Evolutionary conservation across 139 green algal species (phyloP).

Genomic region (Chlorella vulgaris): DNA sequence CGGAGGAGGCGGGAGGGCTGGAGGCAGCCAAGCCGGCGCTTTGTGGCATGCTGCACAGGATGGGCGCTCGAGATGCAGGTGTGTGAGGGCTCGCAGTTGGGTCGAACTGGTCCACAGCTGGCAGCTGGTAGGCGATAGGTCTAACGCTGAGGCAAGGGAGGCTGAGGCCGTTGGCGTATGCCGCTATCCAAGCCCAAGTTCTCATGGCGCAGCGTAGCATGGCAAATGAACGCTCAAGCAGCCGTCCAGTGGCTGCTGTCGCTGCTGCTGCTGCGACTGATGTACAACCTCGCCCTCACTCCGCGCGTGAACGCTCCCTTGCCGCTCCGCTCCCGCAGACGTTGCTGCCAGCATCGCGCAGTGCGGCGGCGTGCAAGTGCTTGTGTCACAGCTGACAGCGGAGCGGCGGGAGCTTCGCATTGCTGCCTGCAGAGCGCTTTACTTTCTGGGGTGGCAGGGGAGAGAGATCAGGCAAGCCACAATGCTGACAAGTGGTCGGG

Average conservation of each 20-base stretch:
- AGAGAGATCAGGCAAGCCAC: not conserved
- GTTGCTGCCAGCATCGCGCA: slow-evolving; percentile 11
- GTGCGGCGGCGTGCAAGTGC: slow-evolving; percentile 4
- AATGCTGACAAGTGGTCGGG: too few relatives aligned
- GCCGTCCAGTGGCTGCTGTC: too few relatives aligned
- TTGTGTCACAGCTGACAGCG: not conserved
- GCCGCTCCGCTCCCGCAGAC: not conserved
- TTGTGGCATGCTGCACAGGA: slow-evolving; percentile 13
- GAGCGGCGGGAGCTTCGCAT: not conserved
- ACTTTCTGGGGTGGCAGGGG: slow-evolving; percentile 14
- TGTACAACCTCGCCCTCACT: too few relatives aligned
- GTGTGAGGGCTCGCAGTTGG: too few relatives aligned
- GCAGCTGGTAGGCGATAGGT: too few relatives aligned
- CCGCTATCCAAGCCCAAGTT: too few relatives aligned
- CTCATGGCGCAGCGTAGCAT: too few relatives aligned
- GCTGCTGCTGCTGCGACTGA: too few relatives aligned
- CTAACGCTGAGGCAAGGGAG: too few relatives aligned
- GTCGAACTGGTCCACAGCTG: too few relatives aligned
- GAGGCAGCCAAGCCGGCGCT: slow-evolving; percentile 14
- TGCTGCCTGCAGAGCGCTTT: slow-evolving; percentile 1
- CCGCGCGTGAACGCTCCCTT: not conserved
- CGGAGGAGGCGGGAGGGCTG: not conserved
- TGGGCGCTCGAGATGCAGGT: slow-evolving; percentile 10
- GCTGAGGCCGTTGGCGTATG: too few relatives aligned
- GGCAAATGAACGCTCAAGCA: too few relatives aligned